A percentile compares a stretch with the other conserved stretches of the same genome.
Conservation (phyloP, 2,329 filamentous ascomycete genomes). For the Grosmannia clavigera region DNA sequence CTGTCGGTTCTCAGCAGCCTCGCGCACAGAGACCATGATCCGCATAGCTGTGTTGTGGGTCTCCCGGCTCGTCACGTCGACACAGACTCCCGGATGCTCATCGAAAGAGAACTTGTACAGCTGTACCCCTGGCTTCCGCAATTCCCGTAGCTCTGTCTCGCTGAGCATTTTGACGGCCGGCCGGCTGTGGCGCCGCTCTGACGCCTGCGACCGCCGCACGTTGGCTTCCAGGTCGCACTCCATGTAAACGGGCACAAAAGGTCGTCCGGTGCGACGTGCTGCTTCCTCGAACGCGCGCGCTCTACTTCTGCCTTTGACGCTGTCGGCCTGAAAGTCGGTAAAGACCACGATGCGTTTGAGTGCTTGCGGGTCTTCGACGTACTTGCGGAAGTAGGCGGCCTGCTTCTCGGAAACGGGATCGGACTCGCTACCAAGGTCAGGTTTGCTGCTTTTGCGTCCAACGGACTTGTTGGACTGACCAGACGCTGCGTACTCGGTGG, state of each 20-base stretch:
- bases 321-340: conserved; percentile 18
- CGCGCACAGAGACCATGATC: conserved; percentile 17
- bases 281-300: conserved; percentile 15
- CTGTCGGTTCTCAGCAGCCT: neutral
- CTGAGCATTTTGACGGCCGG: neutral
- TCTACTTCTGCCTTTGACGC: conserved; percentile 12
- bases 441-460: neutral
- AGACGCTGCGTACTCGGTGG: conserved; percentile 8
- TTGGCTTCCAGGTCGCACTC: conserved; percentile 15
- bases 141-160: neutral
- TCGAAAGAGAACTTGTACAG: conserved; percentile 9
- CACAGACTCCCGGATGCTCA: conserved; percentile 8
- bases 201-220: conserved; percentile 12
- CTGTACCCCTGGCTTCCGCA: conserved; percentile 4
- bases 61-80: conserved; percentile 15
- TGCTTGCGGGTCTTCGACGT: conserved; percentile 14
- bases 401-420: conserved; percentile 5
- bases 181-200: conserved; percentile 13
- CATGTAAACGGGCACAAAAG: conserved; percentile 18
- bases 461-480: neutral
- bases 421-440: neutral
- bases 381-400: conserved; percentile 14
- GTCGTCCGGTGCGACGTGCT: conserved; percentile 14
- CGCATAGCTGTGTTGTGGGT: conserved; percentile 16
- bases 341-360: conserved; percentile 16